Conservation (phyloP, 2,329 filamentous ascomycete species). For the Cladosporium sphaerospermum region DNA sequence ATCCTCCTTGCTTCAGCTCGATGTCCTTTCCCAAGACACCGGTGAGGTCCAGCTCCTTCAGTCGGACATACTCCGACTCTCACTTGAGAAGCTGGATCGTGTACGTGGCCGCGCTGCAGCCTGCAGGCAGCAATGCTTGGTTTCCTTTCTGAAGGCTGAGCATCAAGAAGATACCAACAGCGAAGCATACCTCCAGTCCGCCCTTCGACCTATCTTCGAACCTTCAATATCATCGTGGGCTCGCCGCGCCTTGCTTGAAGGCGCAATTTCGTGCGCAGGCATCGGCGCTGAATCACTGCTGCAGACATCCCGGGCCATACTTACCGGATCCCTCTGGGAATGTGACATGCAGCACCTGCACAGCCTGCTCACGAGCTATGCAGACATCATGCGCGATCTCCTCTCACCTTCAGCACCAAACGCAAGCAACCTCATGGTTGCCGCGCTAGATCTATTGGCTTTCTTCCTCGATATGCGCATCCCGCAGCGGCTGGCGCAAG, state of each 20-base stretch:
- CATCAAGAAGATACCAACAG: constrained; percentile 13
- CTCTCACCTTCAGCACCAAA: constrained; percentile 2
- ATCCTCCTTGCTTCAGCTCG: constrained; percentile 11
- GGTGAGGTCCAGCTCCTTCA: constrained; percentile 14
- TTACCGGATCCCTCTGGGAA: constrained; percentile 42
- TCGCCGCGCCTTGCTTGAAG: constrained; percentile 51
- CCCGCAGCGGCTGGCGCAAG: constrained; percentile 31
- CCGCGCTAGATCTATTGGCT: constrained; percentile 68
- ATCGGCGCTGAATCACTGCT: constrained; percentile 72
- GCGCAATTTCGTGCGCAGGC: constrained; percentile 66
- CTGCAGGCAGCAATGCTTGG: constrained; percentile 18
- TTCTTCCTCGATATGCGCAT: constrained; percentile 55
- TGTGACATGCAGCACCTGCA: constrained; percentile 8
- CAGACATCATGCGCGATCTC: constrained; percentile 18
- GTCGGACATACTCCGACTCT: constrained; percentile 53
- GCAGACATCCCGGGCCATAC: constrained; percentile 59
- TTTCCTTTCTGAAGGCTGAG: constrained; percentile 6
- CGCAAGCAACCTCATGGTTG: constrained; percentile 29
- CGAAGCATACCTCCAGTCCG: constrained; percentile 20
- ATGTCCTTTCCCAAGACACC: background rate
- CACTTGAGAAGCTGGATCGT: constrained; percentile 84
- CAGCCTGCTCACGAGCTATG: constrained; percentile 19
- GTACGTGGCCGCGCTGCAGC: constrained; percentile 64
- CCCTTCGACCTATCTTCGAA: constrained; percentile 15
- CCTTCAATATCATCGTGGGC: constrained; percentile 24